Evolutionary conservation across 2,329 filamentous ascomycete genomes (phyloP).

Genomic region (Conoideocrella luteorostrata): DNA sequence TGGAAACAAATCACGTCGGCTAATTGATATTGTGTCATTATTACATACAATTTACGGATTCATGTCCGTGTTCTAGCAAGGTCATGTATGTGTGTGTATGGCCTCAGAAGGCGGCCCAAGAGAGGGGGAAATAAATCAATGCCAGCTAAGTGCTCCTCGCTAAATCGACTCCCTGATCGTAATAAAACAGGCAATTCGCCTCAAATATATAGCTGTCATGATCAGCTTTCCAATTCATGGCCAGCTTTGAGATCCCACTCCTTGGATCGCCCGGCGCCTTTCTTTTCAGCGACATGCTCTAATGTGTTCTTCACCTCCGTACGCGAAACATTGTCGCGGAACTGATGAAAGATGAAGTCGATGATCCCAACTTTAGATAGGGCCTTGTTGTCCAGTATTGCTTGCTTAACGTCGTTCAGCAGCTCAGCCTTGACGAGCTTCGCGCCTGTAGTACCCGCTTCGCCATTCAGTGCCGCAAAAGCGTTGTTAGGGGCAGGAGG

Average conservation of each 20-base stretch:
- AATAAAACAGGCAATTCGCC: background rate
- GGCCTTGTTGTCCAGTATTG: constrained; percentile 33
- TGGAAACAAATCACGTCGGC: too few relatives aligned
- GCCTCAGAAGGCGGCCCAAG: background rate
- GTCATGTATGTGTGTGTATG: background rate
- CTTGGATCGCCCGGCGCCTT: constrained; percentile 28
- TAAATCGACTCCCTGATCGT: constrained; percentile 4
- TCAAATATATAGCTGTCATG: background rate
- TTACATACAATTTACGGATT: background rate
- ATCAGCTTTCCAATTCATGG: constrained; percentile 26
- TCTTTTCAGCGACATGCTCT: constrained; percentile 34
- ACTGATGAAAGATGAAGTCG: constrained; percentile 33
- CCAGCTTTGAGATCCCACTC: constrained; percentile 34
- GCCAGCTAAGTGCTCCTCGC: constrained; percentile 9
- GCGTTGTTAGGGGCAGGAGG: constrained; percentile 28
- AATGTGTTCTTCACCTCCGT: constrained; percentile 36
- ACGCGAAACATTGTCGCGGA: constrained; percentile 30
- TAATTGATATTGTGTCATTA: too few relatives aligned
- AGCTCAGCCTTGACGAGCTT: constrained; percentile 33
- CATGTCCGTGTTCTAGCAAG: background rate
- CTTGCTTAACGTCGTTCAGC: constrained; percentile 34
- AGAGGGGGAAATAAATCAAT: background rate
- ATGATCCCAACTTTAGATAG: constrained; percentile 35
- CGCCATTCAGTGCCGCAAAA: constrained; percentile 27
- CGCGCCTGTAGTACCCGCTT: constrained; percentile 3